Evolutionary conservation across 768 basidiomycete species (phyloP).

Genomic region (Pleurotus cornucopiae): DNA sequence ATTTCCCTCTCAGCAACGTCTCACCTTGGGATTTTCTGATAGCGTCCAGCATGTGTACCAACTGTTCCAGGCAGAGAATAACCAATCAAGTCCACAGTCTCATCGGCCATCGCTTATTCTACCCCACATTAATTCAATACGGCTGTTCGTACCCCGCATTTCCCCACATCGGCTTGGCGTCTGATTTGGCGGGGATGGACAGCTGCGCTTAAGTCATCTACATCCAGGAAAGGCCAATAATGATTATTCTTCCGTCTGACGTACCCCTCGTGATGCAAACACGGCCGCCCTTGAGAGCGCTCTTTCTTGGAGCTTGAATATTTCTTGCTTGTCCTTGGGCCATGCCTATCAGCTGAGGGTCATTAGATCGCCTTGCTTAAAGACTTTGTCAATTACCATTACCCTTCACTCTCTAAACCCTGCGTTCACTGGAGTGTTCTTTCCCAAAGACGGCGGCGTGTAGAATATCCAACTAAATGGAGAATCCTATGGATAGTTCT

Average conservation of each 20-base stretch:
- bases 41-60: too few relatives aligned
- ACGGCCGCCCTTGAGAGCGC: not conserved
- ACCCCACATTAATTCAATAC: too few relatives aligned
- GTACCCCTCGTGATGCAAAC: not conserved
- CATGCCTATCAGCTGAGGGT: not conserved
- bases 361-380: not conserved
- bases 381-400: not conserved
- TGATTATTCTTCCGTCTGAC: not conserved
- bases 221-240: constrained; percentile 3
- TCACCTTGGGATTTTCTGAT: too few relatives aligned
- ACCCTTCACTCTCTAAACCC: not conserved
- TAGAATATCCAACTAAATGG: not conserved
- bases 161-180: constrained; percentile 5
- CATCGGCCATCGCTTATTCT: not conserved
- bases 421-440: not conserved
- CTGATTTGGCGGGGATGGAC: constrained; percentile 1
- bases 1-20: not conserved
- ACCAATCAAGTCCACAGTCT: not conserved
- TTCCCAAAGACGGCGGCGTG: not conserved
- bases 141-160: constrained; percentile 3
- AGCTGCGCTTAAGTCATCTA: constrained; percentile 5
- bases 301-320: not conserved
- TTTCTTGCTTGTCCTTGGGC: not conserved
- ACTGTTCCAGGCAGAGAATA: too few relatives aligned
- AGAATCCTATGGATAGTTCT: not conserved